phyloP scores from a whole-genome alignment of 768 basidiomycete species.

The Pisolithus sp. region DNA sequence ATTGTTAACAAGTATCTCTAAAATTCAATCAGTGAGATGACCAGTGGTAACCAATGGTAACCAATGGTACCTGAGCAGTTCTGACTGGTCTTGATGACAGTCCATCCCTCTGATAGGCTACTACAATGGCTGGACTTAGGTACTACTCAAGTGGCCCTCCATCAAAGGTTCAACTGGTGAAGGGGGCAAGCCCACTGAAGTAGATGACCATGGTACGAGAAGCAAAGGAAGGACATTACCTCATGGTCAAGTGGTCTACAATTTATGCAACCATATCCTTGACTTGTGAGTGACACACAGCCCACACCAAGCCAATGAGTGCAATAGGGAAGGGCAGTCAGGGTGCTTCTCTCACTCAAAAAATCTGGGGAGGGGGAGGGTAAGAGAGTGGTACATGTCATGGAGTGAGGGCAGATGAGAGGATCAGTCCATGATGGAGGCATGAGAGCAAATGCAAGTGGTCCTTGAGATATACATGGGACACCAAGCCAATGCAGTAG shows the following conservation, averaged over 20 bases:
- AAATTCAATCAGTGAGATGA: too few relatives aligned
- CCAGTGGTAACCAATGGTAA: too few relatives aligned
- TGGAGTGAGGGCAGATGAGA: conserved; percentile 42
- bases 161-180: conserved; percentile 34
- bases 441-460: neutral
- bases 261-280: neutral
- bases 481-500: conserved; percentile 17
- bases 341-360: too few relatives aligned
- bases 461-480: conserved; percentile 3
- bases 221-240: neutral
- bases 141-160: too few relatives aligned
- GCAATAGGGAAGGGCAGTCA: too few relatives aligned
- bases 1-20: too few relatives aligned
- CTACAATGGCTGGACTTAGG: too few relatives aligned
- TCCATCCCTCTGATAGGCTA: too few relatives aligned
- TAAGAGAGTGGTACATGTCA: conserved; percentile 10
- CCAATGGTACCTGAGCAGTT: too few relatives aligned
- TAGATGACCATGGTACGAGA: neutral
- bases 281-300: too few relatives aligned
- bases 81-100: too few relatives aligned
- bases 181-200: conserved; percentile 16
- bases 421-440: conserved; percentile 25
- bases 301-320: too few relatives aligned
- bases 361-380: conserved; percentile 2
- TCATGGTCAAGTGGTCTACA: neutral